Conservation (phyloP, 257 asterid species). For the Ilex asprella region DNA sequence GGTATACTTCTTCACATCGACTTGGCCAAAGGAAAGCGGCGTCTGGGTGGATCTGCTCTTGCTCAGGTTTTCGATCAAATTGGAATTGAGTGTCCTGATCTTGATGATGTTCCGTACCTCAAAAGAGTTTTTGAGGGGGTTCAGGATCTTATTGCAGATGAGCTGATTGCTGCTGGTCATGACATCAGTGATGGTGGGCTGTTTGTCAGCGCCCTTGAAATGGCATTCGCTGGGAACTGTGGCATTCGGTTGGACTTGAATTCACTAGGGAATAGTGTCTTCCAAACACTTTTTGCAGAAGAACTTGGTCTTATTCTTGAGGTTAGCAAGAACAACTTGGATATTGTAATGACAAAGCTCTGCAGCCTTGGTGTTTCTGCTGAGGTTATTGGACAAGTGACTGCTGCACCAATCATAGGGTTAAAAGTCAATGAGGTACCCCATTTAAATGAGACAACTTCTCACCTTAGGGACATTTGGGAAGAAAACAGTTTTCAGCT, state of each 20-base stretch:
- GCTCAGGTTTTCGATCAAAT: constrained; percentile 86
- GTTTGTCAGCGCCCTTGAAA: constrained; percentile 69
- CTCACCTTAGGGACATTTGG: constrained; percentile 73
- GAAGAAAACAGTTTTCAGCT: constrained; percentile 84
- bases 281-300: constrained; percentile 69
- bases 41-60: constrained; percentile 91
- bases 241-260: constrained; percentile 55
- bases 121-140: constrained; percentile 65
- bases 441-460: constrained; percentile 53
- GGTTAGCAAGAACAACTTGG: constrained; percentile 43
- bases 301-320: constrained; percentile 84
- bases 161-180: constrained; percentile 82
- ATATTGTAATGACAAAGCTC: constrained; percentile 39
- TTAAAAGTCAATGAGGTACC: constrained; percentile 49
- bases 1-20: constrained; percentile 83
- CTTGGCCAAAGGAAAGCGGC: constrained; percentile 73
- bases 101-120: constrained; percentile 71
- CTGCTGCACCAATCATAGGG: constrained; percentile 36
- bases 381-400: constrained; percentile 62
- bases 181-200: constrained; percentile 95
- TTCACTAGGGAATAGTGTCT: constrained; percentile 28
- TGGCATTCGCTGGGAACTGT: constrained; percentile 94
- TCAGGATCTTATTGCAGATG: constrained; percentile 62
- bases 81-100: constrained; percentile 83
- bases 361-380: constrained; percentile 37